Conservation (phyloP, 345 rosid genomes). For the Combretum micranthum region DNA sequence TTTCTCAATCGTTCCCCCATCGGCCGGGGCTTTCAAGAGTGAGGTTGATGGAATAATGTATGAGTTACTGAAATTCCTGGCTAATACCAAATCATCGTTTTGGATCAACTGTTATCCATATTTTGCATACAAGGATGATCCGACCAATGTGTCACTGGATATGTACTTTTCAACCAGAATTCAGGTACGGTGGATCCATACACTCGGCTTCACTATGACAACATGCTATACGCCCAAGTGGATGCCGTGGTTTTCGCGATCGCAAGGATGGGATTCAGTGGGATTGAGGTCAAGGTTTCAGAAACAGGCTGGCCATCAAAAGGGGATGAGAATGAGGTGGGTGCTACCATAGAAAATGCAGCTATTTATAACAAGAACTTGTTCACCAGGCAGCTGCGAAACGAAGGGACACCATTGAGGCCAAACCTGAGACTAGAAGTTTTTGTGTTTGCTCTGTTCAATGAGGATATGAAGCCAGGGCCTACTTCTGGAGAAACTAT, state of each 20-base stretch:
- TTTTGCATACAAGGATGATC: conserved; percentile 68
- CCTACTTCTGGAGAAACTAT: conserved; percentile 83
- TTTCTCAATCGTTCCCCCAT: conserved; percentile 69
- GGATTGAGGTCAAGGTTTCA: conserved; percentile 59
- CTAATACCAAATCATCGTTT: conserved; percentile 64
- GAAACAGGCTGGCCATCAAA: conserved; percentile 99
- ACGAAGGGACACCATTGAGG: conserved; percentile 72
- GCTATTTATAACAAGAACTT: conserved; percentile 66
- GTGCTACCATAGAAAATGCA: conserved; percentile 75
- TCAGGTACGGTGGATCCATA: conserved; percentile 48
- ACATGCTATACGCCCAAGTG: conserved; percentile 90
- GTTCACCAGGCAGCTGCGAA: conserved; percentile 36
- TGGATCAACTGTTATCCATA: conserved; percentile 84
- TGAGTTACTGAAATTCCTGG: conserved; percentile 51
- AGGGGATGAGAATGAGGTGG: conserved; percentile 68
- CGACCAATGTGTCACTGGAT: conserved; percentile 51
- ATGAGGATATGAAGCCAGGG: conserved; percentile 84
- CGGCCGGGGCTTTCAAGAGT: conserved; percentile 52
- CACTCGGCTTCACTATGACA: conserved; percentile 70
- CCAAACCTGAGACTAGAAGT: conserved; percentile 63
- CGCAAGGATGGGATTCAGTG: conserved; percentile 57
- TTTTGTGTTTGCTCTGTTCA: conserved; percentile 80
- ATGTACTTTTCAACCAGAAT: conserved; percentile 79
- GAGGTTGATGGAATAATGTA: conserved; percentile 46
- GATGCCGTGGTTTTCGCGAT: conserved; percentile 88